These are phyloP conservation scores for Stipa capillata DNA, from an alignment of 176 grass and related monocot species.

Conservation along the genomic window DNA sequence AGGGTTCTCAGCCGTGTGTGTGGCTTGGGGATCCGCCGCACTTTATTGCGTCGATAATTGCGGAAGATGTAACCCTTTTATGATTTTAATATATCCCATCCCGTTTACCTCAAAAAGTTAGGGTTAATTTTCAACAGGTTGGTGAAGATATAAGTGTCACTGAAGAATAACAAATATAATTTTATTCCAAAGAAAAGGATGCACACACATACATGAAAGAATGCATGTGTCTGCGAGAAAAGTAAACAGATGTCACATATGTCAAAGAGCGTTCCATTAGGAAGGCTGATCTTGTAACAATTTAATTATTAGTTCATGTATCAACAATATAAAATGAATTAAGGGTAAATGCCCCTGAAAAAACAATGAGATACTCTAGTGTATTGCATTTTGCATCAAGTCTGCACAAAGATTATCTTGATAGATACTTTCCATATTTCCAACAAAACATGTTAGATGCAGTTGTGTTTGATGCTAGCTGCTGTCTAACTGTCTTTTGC, in stretches of 20 bases:
- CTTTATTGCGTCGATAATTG: no score
- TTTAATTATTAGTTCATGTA: not conserved
- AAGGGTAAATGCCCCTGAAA: not conserved
- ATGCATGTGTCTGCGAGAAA: not conserved
- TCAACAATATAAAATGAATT: not conserved
- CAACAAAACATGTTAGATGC: not conserved
- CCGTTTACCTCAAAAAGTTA: no score
- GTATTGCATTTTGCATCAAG: not conserved
- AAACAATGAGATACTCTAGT: not conserved
- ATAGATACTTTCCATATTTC: not conserved
- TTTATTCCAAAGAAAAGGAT: not conserved
- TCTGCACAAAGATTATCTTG: not conserved
- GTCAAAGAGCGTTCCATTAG: not conserved
- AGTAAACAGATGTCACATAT: not conserved
- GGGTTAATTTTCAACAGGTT: not conserved
- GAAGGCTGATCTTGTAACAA: not conserved
- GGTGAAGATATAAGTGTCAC: not conserved
- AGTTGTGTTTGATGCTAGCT: not conserved
- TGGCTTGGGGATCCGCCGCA: no score
- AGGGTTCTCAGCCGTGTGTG: no score
- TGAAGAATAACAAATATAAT: not conserved
- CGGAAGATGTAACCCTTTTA: no score
- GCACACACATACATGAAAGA: not conserved
- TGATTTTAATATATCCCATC: no score
- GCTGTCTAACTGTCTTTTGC: not conserved